Conservation (phyloP, 352 stramenopile genomes). For the Elongisporangium prolatum region DNA sequence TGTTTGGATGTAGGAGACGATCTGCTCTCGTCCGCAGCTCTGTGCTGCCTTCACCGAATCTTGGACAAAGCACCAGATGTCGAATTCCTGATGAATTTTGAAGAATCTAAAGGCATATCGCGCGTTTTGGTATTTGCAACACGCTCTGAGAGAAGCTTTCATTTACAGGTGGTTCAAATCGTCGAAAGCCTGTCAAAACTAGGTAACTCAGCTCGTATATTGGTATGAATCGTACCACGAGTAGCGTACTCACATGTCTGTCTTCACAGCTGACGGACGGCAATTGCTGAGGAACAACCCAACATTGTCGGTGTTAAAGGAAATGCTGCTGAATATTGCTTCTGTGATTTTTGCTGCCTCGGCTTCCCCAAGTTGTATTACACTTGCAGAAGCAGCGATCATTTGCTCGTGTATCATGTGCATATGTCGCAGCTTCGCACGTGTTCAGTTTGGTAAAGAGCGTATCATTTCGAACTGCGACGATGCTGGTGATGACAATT, state of each 20-base stretch:
- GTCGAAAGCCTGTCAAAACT: conserved; percentile 43
- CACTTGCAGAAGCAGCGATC: conserved; percentile 18
- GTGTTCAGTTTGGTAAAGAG: conserved; percentile 30
- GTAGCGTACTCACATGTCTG: background rate
- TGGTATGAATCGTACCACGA: too few species aligned
- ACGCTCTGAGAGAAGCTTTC: conserved; percentile 33
- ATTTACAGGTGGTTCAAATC: conserved; percentile 34
- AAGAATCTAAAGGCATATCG: conserved; percentile 17
- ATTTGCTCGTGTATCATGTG: conserved; percentile 24
- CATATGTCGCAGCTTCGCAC: conserved; percentile 30
- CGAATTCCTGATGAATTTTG: conserved; percentile 26
- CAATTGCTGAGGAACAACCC: background rate
- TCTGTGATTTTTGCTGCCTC: conserved; percentile 14
- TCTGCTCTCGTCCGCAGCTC: conserved; percentile 25
- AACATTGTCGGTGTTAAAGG: background rate
- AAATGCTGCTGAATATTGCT: conserved; percentile 1
- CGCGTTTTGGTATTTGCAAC: conserved; percentile 19
- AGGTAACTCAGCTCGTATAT: conserved; percentile 15
- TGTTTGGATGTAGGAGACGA: conserved; percentile 24
- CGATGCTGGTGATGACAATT: background rate
- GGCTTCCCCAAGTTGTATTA: conserved; percentile 16
- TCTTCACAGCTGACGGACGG: background rate
- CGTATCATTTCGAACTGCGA: conserved; percentile 3
- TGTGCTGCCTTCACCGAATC: conserved; percentile 33
- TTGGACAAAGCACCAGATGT: conserved; percentile 19